Evolutionary conservation across 306 rosid genomes (phyloP), one percentile per base, ranked within the genome.

Genomic region (Oxytropis ochrocephala): DNA sequence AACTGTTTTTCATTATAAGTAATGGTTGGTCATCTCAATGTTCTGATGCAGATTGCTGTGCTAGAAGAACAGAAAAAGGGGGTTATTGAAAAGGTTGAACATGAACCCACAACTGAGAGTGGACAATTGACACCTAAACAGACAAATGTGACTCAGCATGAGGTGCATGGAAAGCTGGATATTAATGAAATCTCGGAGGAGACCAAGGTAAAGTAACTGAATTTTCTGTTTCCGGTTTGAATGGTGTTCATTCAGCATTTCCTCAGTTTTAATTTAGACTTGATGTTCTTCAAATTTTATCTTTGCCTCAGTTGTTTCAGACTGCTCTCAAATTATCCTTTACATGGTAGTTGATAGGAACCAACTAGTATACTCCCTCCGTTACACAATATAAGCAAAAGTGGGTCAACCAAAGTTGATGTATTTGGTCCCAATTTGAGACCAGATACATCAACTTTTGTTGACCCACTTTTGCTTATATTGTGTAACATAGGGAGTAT

Each of bases 61-160:
- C 80, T 95, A 11, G 95, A 94, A 76, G 96, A 89, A 38, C 91
- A 87, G 78, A 95, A 80, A 58, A 87, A 30, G 72, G 44, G n/a
- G 33, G 85, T 21, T n/a, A 72, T 61, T 14, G 80, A 75, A 47
- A 86, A 67, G 72, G 44, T 63, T n/a, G 89, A 82, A 76, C 53
- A 61, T n/a, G 80, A 74, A 74, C 56, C 57, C 42, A 14, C 65
- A 8, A 33, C 62, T 42, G 87, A 76, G 70, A 76, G 17, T 33
- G 83, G 66, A 46, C 83, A 76, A 43, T 55, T 59, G 29, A 71
- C 64, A 1, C 68, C 73, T 17, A 56, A 54, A 52, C 73, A 70
- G 4, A 53, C 73, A 19, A 74, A 67, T 57, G 55, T 44, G 75
- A 72, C 51, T 48, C 68, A n/a, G n/a, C n/a, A 55, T 38, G 78